Percentiles rank a stretch among this genome's conserved stretches.
These are phyloP conservation scores for Tulasnella sp. DNA, from an alignment of 768 basidiomycete species.

Conservation along the genomic window DNA sequence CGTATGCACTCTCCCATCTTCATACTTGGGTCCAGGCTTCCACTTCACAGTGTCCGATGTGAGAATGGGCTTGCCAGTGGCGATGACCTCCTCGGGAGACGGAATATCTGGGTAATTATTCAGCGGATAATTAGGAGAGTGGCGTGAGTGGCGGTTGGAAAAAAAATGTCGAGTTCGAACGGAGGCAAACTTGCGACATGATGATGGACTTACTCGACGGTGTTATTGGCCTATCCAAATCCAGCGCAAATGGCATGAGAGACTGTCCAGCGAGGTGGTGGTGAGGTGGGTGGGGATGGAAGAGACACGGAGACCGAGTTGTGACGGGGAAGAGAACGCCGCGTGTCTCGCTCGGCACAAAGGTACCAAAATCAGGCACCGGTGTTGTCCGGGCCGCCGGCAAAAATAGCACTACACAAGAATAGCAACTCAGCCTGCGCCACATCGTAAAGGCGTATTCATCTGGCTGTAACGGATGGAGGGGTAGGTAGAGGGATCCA, in stretches of 20 bases:
- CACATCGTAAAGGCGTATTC: too few relatives aligned
- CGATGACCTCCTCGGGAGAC: constrained; percentile 23
- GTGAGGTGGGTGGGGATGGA: background rate
- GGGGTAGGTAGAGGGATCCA: background rate
- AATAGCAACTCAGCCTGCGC: background rate
- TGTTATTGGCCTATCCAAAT: background rate
- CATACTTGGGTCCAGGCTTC: constrained; percentile 8
- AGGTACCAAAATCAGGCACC: background rate
- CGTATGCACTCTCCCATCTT: constrained; percentile 28
- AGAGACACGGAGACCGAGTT: constrained; percentile 18
- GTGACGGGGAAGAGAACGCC: background rate
- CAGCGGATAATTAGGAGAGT: background rate
- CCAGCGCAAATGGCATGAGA: background rate
- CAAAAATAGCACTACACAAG: background rate
- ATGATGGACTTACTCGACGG: background rate
- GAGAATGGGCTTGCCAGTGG: background rate
- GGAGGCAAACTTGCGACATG: too few relatives aligned
- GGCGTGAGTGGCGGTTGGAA: background rate
- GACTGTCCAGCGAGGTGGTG: background rate
- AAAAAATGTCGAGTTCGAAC: too few relatives aligned
- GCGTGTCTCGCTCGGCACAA: background rate
- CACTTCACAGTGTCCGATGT: constrained; percentile 3
- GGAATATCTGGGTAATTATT: constrained; percentile 22
- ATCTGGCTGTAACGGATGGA: background rate
- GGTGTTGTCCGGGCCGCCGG: background rate